phyloP scores from a whole-genome alignment of 371 early-diverging fungal genomes.

The Mucor indicus region DNA sequence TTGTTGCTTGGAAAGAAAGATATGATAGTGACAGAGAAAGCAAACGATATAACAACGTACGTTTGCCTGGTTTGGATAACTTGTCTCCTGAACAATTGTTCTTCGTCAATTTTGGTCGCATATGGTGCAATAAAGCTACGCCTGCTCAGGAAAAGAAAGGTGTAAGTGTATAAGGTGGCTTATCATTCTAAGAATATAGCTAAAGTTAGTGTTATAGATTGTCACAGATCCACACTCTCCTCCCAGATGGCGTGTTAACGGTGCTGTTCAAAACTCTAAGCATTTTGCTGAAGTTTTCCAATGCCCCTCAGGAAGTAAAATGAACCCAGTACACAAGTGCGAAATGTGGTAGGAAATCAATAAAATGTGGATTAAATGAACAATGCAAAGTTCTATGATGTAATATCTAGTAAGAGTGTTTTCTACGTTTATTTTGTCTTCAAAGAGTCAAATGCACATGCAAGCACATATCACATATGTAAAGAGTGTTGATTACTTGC shows the following conservation, averaged over 20 bases:
- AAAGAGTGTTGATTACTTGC: no score
- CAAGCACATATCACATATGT: no score
- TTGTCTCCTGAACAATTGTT: slow-evolving; percentile 50
- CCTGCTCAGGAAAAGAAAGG: slow-evolving; percentile 33
- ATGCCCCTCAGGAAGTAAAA: slow-evolving; percentile 49
- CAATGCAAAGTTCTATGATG: no score
- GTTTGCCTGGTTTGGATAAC: slow-evolving; percentile 52
- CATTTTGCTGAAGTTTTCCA: slow-evolving; percentile 64
- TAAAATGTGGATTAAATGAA: no score
- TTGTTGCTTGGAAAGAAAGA: slow-evolving; percentile 36
- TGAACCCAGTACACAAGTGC: slow-evolving; percentile 57
- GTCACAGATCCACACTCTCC: slow-evolving; percentile 57
- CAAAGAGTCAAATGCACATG: no score
- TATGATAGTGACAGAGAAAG: slow-evolving; percentile 32
- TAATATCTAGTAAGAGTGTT: no score
- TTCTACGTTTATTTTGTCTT: no score
- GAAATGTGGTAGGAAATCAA: slow-evolving; percentile 41
- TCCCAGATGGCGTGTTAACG: slow-evolving; percentile 55
- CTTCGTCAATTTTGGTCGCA: slow-evolving; percentile 51
- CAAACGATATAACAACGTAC: slow-evolving; percentile 36
- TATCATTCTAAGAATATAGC: neutral
- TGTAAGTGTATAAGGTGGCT: slow-evolving; percentile 15
- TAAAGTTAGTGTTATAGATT: slow-evolving; percentile 13
- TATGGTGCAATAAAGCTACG: slow-evolving; percentile 49
- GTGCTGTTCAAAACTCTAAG: slow-evolving; percentile 56